phyloP scores from a whole-genome alignment of 192 early-diverging fungal species.

The Podila epigama region DNA sequence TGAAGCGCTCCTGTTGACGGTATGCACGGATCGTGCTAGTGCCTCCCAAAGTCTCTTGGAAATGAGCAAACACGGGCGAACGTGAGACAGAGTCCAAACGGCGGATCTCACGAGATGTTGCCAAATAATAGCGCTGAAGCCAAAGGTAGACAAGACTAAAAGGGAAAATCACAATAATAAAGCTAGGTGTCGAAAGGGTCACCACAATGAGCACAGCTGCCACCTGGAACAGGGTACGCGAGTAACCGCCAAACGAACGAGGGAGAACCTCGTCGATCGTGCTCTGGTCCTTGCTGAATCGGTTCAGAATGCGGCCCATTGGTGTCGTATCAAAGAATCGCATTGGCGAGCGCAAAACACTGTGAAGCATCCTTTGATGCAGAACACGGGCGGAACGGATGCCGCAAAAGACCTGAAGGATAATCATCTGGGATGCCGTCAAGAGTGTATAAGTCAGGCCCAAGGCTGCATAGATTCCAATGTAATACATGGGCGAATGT shows the following conservation, averaged over 20 bases:
- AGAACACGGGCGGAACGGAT: constrained; percentile 78
- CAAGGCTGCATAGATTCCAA: constrained; percentile 82
- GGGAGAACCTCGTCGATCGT: constrained; percentile 73
- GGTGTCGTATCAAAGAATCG: constrained; percentile 84
- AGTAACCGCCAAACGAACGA: constrained; percentile 58
- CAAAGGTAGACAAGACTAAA: constrained; percentile 66
- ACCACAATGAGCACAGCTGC: constrained; percentile 56
- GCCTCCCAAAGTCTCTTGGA: constrained; percentile 80
- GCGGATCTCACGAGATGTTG: constrained; percentile 86
- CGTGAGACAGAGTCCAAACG: constrained; percentile 76
- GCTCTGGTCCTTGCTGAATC: constrained; percentile 74
- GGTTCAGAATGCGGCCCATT: constrained; percentile 78
- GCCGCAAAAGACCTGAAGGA: constrained; percentile 82
- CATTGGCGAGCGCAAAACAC: constrained; percentile 75
- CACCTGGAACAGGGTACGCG: constrained; percentile 54
- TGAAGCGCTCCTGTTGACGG: constrained; percentile 72
- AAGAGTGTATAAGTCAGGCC: constrained; percentile 75
- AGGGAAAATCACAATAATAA: constrained; percentile 67
- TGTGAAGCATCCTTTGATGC: constrained; percentile 81
- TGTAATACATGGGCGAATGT: constrained; percentile 63
- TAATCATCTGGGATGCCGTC: constrained; percentile 71
- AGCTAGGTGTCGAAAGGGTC: constrained; percentile 64
- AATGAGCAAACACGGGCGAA: constrained; percentile 77
- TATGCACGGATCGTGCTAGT: constrained; percentile 86
- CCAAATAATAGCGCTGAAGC: constrained; percentile 72